Conservation (phyloP, 257 asterid species). For the Striga asiatica region DNA sequence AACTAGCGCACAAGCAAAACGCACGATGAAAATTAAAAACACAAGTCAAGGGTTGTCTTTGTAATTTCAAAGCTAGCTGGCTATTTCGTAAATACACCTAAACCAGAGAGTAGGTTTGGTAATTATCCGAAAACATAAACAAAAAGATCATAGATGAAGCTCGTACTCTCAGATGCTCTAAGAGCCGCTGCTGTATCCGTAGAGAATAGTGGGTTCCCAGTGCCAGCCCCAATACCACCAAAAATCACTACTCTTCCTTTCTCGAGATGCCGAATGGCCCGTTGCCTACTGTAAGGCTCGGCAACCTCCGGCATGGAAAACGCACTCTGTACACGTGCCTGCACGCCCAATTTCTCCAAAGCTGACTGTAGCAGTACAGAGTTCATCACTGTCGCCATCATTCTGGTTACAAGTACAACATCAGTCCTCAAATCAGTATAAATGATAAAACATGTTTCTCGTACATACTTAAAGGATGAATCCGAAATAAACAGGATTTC, state of each 20-base stretch:
- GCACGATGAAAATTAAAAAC: too few relatives aligned
- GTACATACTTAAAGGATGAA: too few relatives aligned
- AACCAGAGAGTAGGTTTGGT: too few relatives aligned
- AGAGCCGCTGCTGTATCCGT: slow-evolving; percentile 96
- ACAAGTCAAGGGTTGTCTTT: too few relatives aligned
- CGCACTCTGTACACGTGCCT: slow-evolving; percentile 84
- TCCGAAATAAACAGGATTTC: neutral
- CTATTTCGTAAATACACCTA: too few relatives aligned
- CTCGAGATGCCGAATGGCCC: slow-evolving; percentile 92
- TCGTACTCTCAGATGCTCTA: slow-evolving; percentile 77
- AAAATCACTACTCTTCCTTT: slow-evolving; percentile 93
- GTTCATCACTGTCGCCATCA: slow-evolving; percentile 98
- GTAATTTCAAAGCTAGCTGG: too few relatives aligned
- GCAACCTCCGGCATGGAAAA: slow-evolving; percentile 87
- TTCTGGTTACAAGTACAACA: slow-evolving; percentile 30
- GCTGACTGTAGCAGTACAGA: slow-evolving; percentile 85
- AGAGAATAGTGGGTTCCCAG: slow-evolving; percentile 81
- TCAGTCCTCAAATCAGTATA: neutral
- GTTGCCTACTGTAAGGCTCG: slow-evolving; percentile 81
- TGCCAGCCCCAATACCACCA: slow-evolving; percentile 92
- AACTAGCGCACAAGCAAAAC: too few relatives aligned
- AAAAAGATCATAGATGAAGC: slow-evolving; percentile 3
- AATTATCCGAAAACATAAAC: neutral
- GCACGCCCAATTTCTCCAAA: slow-evolving; percentile 78
- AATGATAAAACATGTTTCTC: too few relatives aligned